Conservation (phyloP, 2,329 filamentous ascomycete genomes). For the Trichoderma lentiforme region DNA sequence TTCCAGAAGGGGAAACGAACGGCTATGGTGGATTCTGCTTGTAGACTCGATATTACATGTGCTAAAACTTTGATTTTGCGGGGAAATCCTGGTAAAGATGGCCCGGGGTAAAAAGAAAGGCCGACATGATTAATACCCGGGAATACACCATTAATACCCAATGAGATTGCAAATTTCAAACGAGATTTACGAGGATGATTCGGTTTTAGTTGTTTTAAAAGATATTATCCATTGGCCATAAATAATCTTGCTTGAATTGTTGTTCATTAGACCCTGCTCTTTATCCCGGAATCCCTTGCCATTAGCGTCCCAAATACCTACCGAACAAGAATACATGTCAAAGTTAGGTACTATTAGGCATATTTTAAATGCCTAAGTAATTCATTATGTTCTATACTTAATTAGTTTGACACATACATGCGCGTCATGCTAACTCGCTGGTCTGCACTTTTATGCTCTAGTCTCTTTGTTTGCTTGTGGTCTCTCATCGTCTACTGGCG, state of each 20-base stretch:
- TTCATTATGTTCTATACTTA: neutral
- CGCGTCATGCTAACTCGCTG: neutral
- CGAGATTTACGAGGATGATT: too few species aligned
- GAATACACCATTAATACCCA: neutral
- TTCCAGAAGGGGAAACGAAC: neutral
- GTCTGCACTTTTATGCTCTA: neutral
- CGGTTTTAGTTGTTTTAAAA: neutral
- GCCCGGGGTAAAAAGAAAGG: neutral
- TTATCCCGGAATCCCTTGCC: too few species aligned
- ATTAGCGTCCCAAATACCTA: too few species aligned
- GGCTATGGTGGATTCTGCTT: neutral
- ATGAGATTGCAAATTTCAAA: neutral
- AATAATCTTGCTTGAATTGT: neutral
- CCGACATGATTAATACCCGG: neutral
- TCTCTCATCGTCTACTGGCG: neutral
- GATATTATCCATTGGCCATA: too few species aligned
- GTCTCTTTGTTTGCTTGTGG: neutral
- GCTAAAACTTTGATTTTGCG: neutral
- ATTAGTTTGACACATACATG: neutral
- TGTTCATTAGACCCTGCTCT: neutral
- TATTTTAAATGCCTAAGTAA: too few species aligned
- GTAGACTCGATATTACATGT: neutral
- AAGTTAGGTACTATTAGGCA: too few species aligned
- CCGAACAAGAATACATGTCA: neutral
- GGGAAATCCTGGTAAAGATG: neutral